These are phyloP conservation scores for Pleurotus tuoliensis DNA, from an alignment of 768 basidiomycete genomes.

Conservation along the genomic window DNA sequence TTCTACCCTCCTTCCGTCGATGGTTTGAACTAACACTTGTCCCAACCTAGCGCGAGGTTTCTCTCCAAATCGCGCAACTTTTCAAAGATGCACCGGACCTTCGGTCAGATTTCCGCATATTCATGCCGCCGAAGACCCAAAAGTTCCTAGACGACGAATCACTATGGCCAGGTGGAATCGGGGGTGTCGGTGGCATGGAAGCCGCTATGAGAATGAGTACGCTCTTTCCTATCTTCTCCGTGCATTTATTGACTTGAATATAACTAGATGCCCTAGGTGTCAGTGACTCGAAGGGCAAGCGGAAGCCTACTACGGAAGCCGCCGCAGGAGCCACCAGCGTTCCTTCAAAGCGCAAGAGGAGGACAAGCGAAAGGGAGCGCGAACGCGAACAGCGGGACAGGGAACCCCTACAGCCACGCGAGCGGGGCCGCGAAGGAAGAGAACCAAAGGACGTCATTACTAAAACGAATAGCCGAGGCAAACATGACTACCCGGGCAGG, in stretches of 20 bases:
- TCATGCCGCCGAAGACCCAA: constrained; percentile 63
- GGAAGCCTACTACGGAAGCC: constrained; percentile 43
- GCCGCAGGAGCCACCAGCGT: constrained; percentile 30
- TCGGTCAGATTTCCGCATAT: constrained; percentile 68
- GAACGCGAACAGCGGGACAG: constrained; percentile 30
- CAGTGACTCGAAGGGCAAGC: constrained; percentile 9
- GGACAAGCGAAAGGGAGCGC: constrained; percentile 39
- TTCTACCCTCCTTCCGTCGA: constrained; percentile 1
- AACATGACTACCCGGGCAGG: constrained; percentile 30
- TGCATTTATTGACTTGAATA: too few species aligned
- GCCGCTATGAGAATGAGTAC: constrained; percentile 6
- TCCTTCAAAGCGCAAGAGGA: constrained; percentile 71
- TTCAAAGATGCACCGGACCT: constrained; percentile 78
- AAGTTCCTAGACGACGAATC: constrained; percentile 44
- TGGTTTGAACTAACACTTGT: neutral
- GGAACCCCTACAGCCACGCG: constrained; percentile 9
- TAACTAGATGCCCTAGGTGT: too few species aligned
- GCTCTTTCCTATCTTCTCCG: constrained; percentile 9
- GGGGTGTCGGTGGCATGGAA: neutral
- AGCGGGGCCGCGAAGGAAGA: too few species aligned
- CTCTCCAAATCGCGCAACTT: constrained; percentile 59
- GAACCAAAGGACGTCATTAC: too few species aligned
- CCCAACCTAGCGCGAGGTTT: constrained; percentile 54
- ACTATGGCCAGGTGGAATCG: constrained; percentile 9
- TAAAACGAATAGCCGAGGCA: constrained; percentile 16